Evolutionary conservation across 257 asterid species (phyloP), one percentile per base, ranked within the genome.

Genomic region (Solanum microdontum): DNA sequence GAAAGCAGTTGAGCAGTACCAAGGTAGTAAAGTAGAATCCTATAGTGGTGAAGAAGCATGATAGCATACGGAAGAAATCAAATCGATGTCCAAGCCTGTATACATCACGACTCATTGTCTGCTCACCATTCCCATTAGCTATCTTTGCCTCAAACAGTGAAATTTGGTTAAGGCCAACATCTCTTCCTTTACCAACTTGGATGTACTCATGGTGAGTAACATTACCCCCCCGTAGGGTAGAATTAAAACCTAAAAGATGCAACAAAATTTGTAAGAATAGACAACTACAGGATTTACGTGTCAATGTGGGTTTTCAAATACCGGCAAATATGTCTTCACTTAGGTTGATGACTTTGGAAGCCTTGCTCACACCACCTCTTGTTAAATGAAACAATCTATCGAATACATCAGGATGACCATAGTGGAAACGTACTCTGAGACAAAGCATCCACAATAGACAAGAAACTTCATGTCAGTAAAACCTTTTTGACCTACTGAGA

Each of bases 281-380:
- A 58, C 64, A 37, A 88, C 87, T 34, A 87, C 68, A 90, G 32
- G 33, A 43, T 68, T 60, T 43, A 73, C 73, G 4, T 72, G 45
- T 77, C 51, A 66, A 45, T 32, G 77, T 21, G 88, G 88, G 84
- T 83, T 88, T 88, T 89, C 83, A 87, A 89, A 76, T 92, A 88
- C 99, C 99, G 88, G 99, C 99, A 94, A 96, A 96, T 89, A 96
- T 96, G 90, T 96, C 99, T 89, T 96, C 99, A 92, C 99, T 96
- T 73, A 96, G 89, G 95, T 96, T 96, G 94, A 95, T 95, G 87
- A 91, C 90, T 89, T 87, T 94, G 88, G 99, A 96, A 86, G 99
- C 98, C 92, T 96, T 96, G 95, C 99, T 96, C 91, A 96, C 92
- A 83, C 99, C 99, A 88, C 99, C 99, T 90, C 98, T 91, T 43